These are phyloP conservation scores for Laburnicola sp. DNA, from an alignment of 2,329 filamentous ascomycete genomes.

Conservation along the genomic window DNA sequence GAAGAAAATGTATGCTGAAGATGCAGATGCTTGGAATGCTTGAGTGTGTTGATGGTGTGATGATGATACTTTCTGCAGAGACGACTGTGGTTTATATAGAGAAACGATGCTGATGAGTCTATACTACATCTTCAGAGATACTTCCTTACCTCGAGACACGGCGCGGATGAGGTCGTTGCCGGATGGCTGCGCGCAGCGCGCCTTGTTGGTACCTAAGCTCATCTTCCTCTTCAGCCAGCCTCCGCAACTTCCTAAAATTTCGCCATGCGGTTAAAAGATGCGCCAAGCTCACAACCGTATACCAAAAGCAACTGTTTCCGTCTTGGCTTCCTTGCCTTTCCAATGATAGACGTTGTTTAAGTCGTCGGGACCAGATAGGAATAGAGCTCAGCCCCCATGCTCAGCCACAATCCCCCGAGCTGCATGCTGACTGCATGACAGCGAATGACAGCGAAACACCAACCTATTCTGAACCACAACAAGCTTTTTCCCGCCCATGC, in stretches of 20 bases:
- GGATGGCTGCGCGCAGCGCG: slow-evolving; percentile 12
- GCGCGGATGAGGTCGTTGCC: slow-evolving; percentile 15
- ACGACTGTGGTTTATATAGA: slow-evolving; percentile 18
- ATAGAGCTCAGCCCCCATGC: slow-evolving; percentile 1
- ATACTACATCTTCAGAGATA: slow-evolving; percentile 3
- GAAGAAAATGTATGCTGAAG: slow-evolving; percentile 10
- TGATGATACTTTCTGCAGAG: slow-evolving; percentile 19
- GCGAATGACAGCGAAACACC: background rate
- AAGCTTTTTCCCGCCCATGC: background rate
- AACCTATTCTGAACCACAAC: background rate
- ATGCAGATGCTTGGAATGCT: slow-evolving; percentile 10
- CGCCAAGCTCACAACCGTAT: background rate
- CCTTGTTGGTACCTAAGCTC: background rate
- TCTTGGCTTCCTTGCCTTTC: background rate
- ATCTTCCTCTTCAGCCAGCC: slow-evolving; percentile 7
- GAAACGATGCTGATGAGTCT: background rate
- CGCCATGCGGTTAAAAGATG: background rate
- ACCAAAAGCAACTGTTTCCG: background rate
- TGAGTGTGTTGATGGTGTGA: slow-evolving; percentile 18
- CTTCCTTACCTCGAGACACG: slow-evolving; percentile 1
- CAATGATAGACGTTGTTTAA: background rate
- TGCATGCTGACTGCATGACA: slow-evolving; percentile 9
- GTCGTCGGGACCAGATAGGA: background rate
- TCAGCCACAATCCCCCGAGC: slow-evolving; percentile 9
- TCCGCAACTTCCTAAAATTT: slow-evolving; percentile 8